Evolutionary conservation across 2,329 filamentous ascomycete species (phyloP).

Genomic region (Aspergillus awamori): DNA sequence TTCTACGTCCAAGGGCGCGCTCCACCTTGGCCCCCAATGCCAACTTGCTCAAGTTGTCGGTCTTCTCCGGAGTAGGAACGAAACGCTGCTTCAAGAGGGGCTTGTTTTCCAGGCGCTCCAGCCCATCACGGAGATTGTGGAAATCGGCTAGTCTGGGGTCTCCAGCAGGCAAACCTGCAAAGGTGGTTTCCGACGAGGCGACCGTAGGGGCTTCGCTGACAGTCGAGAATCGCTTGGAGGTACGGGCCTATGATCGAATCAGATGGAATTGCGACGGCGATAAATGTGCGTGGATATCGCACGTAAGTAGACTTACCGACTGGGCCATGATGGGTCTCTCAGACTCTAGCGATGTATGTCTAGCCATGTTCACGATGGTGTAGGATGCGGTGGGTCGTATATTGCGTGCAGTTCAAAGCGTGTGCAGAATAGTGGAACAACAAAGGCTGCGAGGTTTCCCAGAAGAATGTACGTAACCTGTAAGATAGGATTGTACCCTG

Average conservation of each 20-base stretch:
- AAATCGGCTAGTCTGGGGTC: constrained; percentile 65
- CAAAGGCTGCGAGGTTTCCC: background rate
- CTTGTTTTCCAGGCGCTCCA: constrained; percentile 89
- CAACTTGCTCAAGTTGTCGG: constrained; percentile 78
- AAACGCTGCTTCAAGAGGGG: constrained; percentile 81
- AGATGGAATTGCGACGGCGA: constrained; percentile 5
- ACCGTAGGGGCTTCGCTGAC: constrained; percentile 53
- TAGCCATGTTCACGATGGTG: constrained; percentile 32
- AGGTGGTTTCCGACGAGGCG: constrained; percentile 50
- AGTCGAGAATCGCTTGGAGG: constrained; percentile 57
- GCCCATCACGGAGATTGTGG: constrained; percentile 74
- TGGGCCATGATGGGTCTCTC: constrained; percentile 59
- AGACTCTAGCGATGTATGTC: constrained; percentile 54
- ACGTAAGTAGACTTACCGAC: constrained; percentile 44
- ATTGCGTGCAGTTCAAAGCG: background rate
- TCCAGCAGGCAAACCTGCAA: constrained; percentile 41
- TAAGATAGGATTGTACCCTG: background rate
- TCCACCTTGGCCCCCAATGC: constrained; percentile 89
- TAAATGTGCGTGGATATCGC: background rate
- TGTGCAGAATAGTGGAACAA: background rate
- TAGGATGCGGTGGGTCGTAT: background rate
- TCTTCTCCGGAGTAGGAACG: constrained; percentile 75
- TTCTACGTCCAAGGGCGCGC: constrained; percentile 79
- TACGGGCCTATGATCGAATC: constrained; percentile 45
- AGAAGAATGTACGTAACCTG: constrained; percentile 1